Evolutionary conservation across 2,329 filamentous ascomycete genomes (phyloP), one percentile per base, ranked within the genome.

Genomic region (Aspergillus alliaceus): DNA sequence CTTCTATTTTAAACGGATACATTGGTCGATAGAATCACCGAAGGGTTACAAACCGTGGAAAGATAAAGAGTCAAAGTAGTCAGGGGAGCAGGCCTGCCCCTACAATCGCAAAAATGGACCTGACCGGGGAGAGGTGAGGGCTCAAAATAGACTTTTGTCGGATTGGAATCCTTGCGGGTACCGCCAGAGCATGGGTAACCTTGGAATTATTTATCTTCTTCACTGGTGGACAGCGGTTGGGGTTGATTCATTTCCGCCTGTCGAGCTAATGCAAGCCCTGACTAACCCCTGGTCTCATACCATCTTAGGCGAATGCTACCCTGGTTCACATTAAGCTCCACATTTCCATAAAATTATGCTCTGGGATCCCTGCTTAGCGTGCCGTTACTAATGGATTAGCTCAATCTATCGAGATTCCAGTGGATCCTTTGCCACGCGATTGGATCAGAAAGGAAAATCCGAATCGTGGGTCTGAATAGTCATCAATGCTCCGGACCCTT

Each of bases 1-100:
- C 59, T 47, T 64, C 52, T 48, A 58, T 24, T 58, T 55, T 58
- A 9, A 55, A 7, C 20, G 25, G 54, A 49, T 24, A 27, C 57
- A 59, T 59, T 22, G n/a, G n/a, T n/a, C n/a, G n/a, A n/a, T n/a
- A n/a, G n/a, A n/a, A n/a, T n/a, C n/a, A n/a, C 3, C 25, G 15
- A 6, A 42, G 15, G 9, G 42, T 4, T n/a, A 14, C 27, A n/a
- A 3, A 34, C 12, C 20, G 25, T 31, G 44, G 14, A 25, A 27
- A n/a, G 8, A 8, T 20, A 20, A 40, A 44, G 9, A 32, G 25
- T 9, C 42, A 58, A 42, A 42, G 15, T n/a, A 15, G 6, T 2
- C 22, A 42, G 11, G 39, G 22, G n/a, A 4, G 22, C 39, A 25
- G 15, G 22, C 1, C 39, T n/a, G 39, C 39, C 25, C 39, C 39